Evolutionary conservation across 192 early-diverging fungal species (phyloP).

Genomic region (Backusella parvicylindrica): DNA sequence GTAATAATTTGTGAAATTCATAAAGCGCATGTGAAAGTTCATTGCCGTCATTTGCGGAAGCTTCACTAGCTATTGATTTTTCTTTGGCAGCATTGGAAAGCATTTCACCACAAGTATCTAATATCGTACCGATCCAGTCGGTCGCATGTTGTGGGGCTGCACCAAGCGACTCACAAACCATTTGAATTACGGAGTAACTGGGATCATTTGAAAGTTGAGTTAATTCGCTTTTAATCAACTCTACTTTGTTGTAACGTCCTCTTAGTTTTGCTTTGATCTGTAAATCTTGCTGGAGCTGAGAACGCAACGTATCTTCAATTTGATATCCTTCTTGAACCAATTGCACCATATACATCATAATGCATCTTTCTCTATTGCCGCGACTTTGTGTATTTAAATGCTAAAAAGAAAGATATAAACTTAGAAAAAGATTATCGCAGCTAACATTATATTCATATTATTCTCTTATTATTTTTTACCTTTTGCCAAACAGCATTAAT

Average conservation of each 20-base stretch:
- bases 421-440: neutral
- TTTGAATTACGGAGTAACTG: neutral
- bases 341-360: conserved; percentile 39
- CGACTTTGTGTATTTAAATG: conserved; percentile 17
- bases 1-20: conserved; percentile 6
- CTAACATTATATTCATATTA: neutral
- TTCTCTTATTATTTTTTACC: neutral
- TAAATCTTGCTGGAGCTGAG: conserved; percentile 32
- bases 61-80: neutral
- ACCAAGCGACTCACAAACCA: conserved; percentile 14
- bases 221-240: neutral
- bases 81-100: neutral
- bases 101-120: conserved; percentile 5
- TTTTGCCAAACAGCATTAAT: conserved; percentile 21
- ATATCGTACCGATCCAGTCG: conserved; percentile 20
- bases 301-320: conserved; percentile 12
- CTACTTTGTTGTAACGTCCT: neutral
- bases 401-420: neutral
- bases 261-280: conserved; percentile 19
- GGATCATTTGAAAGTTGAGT: neutral
- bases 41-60: neutral
- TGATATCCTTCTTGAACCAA: conserved; percentile 31
- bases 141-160: neutral
- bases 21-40: neutral
- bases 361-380: conserved; percentile 21